phyloP scores from a whole-genome alignment of 192 early-diverging fungal species.

The Podila clonocystis region DNA sequence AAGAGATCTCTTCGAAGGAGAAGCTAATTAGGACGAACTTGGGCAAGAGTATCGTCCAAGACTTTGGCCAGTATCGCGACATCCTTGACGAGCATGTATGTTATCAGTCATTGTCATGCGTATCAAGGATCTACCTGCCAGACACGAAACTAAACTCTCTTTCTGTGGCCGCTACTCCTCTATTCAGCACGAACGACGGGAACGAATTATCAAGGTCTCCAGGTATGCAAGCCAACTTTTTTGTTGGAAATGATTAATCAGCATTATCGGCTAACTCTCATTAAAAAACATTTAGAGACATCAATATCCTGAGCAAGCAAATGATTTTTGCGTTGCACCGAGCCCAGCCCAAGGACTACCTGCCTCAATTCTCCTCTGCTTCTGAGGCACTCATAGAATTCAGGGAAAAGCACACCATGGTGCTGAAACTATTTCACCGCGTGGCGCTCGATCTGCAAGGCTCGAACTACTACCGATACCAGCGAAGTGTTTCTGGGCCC shows the following conservation, averaged over 20 bases:
- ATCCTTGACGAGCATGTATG: constrained; percentile 47
- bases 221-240: constrained; percentile 9
- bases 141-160: no score
- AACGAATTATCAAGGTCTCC: constrained; percentile 45
- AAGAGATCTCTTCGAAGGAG: not conserved
- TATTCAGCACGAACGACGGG: constrained; percentile 32
- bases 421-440: constrained; percentile 44
- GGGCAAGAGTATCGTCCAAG: constrained; percentile 18
- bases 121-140: no score
- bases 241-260: no score
- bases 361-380: constrained; percentile 17
- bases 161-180: not conserved
- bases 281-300: constrained; percentile 16
- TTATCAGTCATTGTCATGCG: not conserved
- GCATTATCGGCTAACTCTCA: no score
- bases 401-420: constrained; percentile 33
- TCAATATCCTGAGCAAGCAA: constrained; percentile 48
- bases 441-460: constrained; percentile 38
- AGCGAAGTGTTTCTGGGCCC: constrained; percentile 39
- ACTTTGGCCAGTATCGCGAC: constrained; percentile 40
- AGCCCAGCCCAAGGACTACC: constrained; percentile 38
- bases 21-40: constrained; percentile 15
- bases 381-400: constrained; percentile 40
- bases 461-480: constrained; percentile 42
- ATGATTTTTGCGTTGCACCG: constrained; percentile 51